phyloP scores from a whole-genome alignment of 2,329 filamentous ascomycete genomes.

The Xylogone sp. region DNA sequence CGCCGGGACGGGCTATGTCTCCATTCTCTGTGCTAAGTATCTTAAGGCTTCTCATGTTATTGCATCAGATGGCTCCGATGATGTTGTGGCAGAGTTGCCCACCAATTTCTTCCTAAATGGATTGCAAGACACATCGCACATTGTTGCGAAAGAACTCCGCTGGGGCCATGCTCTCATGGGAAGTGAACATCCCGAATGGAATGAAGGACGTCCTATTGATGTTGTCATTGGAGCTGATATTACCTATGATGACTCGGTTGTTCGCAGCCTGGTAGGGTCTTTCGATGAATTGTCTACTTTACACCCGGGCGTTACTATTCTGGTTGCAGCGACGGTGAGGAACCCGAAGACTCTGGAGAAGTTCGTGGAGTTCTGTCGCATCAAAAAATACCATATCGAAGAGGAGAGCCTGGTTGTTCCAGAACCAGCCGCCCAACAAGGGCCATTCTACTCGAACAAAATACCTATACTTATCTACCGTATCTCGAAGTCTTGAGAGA shows the following conservation, averaged over 20 bases:
- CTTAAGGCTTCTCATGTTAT: constrained; percentile 57
- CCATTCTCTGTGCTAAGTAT: constrained; percentile 68
- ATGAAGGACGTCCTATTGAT: constrained; percentile 44
- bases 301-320: constrained; percentile 51
- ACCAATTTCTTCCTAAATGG: constrained; percentile 68
- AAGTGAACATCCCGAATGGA: constrained; percentile 36
- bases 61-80: constrained; percentile 71
- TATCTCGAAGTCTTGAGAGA: constrained; percentile 26
- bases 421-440: constrained; percentile 41
- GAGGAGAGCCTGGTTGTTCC: constrained; percentile 40
- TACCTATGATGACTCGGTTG: constrained; percentile 66
- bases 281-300: constrained; percentile 57
- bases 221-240: constrained; percentile 73
- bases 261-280: constrained; percentile 62
- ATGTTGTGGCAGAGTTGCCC: constrained; percentile 63
- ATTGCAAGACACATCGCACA: constrained; percentile 49
- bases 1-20: constrained; percentile 72
- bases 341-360: constrained; percentile 65
- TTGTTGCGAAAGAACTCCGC: constrained; percentile 51
- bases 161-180: constrained; percentile 35
- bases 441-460: constrained; percentile 61
- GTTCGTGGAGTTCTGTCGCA: constrained; percentile 55
- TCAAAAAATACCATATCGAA: constrained; percentile 35
- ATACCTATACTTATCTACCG: constrained; percentile 55
- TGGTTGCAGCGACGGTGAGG: constrained; percentile 68